Percentiles rank a stretch among this genome's conserved stretches.
Conservation (phyloP, 2,329 filamentous ascomycete species). For the Trichoderma polysporum region DNA sequence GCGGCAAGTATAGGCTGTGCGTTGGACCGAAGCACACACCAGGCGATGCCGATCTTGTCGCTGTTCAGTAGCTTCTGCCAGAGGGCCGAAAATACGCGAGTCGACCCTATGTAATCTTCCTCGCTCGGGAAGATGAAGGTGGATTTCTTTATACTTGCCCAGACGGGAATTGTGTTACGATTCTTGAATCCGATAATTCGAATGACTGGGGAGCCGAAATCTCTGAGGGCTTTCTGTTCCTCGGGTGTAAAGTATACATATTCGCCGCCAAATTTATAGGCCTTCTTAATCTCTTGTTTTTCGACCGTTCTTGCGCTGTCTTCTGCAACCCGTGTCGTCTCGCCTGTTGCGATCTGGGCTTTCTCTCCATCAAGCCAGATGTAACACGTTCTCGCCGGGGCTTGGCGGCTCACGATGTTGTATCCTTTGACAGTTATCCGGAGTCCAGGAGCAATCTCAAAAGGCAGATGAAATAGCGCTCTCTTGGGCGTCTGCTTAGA, state of each 20-base stretch:
- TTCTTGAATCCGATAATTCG: slow-evolving; percentile 94
- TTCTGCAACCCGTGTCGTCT: slow-evolving; percentile 73
- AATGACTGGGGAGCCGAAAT: slow-evolving; percentile 80
- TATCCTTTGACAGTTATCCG: slow-evolving; percentile 92
- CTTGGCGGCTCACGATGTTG: slow-evolving; percentile 81
- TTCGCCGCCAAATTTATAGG: slow-evolving; percentile 93
- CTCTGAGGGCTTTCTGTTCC: slow-evolving; percentile 72
- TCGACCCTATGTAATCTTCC: slow-evolving; percentile 84
- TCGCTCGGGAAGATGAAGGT: slow-evolving; percentile 95
- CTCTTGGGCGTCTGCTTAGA: slow-evolving; percentile 85
- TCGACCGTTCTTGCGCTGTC: slow-evolving; percentile 76
- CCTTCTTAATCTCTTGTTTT: slow-evolving; percentile 80
- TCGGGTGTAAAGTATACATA: slow-evolving; percentile 83
- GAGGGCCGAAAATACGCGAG: slow-evolving; percentile 85
- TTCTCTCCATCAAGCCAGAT: slow-evolving; percentile 86
- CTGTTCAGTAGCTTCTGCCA: slow-evolving; percentile 81
- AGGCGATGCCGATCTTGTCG: slow-evolving; percentile 80
- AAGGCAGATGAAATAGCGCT: slow-evolving; percentile 79
- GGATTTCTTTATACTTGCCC: slow-evolving; percentile 83
- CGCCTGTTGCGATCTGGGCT: slow-evolving; percentile 73
- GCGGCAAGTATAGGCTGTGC: slow-evolving; percentile 77
- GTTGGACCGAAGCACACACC: slow-evolving; percentile 83
- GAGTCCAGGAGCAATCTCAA: slow-evolving; percentile 83
- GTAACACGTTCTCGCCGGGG: slow-evolving; percentile 77
- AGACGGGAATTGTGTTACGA: slow-evolving; percentile 68